phyloP scores from a whole-genome alignment of 495 filamentous ascomycete genomes.

The Neurospora sp. region DNA sequence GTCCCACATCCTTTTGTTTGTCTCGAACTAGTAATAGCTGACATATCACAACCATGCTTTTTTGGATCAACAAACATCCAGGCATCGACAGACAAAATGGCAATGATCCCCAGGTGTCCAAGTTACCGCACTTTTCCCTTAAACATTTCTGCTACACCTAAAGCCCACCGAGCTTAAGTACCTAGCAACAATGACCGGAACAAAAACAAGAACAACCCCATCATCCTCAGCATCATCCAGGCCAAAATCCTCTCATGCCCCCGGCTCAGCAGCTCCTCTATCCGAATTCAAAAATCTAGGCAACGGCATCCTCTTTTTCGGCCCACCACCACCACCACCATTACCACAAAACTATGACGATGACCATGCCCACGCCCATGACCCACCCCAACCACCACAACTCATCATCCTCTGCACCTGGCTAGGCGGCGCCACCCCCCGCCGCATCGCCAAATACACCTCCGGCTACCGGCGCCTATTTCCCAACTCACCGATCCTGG shows the following conservation, averaged over 20 bases:
- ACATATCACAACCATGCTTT: background rate
- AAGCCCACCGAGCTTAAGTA: background rate
- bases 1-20: background rate
- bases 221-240: background rate
- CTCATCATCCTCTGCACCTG: constrained; percentile 37
- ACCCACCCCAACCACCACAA: background rate
- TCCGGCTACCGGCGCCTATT: constrained; percentile 29
- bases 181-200: background rate
- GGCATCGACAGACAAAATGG: background rate
- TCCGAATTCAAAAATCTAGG: background rate
- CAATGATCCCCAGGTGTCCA: background rate
- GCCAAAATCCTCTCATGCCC: background rate
- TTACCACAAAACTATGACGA: background rate
- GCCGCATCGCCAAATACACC: constrained; percentile 36
- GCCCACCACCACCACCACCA: background rate
- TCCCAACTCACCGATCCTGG: constrained; percentile 27
- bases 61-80: background rate
- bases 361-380: background rate
- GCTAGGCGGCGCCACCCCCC: constrained; percentile 28
- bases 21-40: background rate
- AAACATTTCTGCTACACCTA: background rate
- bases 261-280: background rate
- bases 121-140: background rate
- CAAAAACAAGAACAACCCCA: background rate
- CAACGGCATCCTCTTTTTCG: background rate